Percentiles rank a stretch among this genome's conserved stretches.
These are phyloP conservation scores for Leptographium galeiforme DNA, from an alignment of 2,329 filamentous ascomycete genomes.

Conservation along the genomic window DNA sequence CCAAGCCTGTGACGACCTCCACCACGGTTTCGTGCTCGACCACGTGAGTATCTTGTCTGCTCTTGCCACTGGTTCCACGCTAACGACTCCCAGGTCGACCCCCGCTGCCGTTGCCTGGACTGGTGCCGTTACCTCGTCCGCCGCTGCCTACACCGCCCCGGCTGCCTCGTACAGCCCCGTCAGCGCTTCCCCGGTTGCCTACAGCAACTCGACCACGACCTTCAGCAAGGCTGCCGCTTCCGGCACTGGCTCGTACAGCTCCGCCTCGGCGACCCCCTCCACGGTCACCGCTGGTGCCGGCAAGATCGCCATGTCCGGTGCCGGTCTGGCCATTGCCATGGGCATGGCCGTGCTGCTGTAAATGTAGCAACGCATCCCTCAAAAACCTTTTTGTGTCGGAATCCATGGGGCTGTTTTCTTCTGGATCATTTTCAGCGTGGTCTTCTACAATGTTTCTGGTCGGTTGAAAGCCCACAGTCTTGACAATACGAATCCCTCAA, in stretches of 20 bases:
- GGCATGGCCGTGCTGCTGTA: constrained; percentile 47
- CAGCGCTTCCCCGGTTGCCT: constrained; percentile 5
- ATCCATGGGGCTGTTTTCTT: neutral
- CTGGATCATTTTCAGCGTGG: neutral
- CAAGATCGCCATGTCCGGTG: constrained; percentile 43
- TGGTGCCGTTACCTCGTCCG: too few relatives aligned
- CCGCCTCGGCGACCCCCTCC: constrained; percentile 27
- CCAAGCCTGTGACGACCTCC: constrained; percentile 41
- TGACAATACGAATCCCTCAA: constrained; percentile 4
- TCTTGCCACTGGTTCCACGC: neutral
- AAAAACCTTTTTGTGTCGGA: constrained; percentile 4
- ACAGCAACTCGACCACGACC: constrained; percentile 25
- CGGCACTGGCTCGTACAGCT: constrained; percentile 16
- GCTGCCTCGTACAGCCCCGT: neutral
- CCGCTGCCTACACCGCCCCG: too few relatives aligned
- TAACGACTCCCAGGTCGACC: neutral
- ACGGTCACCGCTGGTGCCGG: constrained; percentile 41
- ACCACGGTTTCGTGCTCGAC: constrained; percentile 37
- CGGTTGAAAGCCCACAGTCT: constrained; percentile 1
- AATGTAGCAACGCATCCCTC: constrained; percentile 20
- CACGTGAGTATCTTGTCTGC: constrained; percentile 9
- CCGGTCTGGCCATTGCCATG: constrained; percentile 45
- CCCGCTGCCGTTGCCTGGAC: too few relatives aligned
- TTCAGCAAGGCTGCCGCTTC: constrained; percentile 11
- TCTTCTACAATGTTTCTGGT: neutral